Percentiles rank a stretch among this genome's conserved stretches.
phyloP scores from a whole-genome alignment of 768 basidiomycete genomes.

The Amanita molliuscula region DNA sequence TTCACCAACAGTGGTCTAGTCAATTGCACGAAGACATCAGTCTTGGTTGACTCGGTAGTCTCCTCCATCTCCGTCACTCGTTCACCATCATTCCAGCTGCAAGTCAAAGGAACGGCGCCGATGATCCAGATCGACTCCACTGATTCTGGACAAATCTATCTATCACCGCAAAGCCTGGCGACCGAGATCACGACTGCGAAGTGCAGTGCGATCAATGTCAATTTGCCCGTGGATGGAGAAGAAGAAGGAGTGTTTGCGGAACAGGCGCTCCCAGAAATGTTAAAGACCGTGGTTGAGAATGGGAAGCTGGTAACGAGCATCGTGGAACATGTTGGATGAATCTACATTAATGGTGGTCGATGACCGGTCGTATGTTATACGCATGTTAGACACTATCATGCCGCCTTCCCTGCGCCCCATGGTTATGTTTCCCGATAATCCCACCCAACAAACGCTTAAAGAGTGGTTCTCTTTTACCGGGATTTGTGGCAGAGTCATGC shows the following conservation, averaged over 20 bases:
- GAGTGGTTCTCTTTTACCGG: neutral
- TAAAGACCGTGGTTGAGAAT: conserved; percentile 69
- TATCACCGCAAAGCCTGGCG: conserved; percentile 68
- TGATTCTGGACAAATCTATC: conserved; percentile 90
- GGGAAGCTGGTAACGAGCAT: conserved; percentile 85
- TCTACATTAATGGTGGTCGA: neutral
- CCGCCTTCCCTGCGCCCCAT: neutral
- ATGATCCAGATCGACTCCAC: conserved; percentile 92
- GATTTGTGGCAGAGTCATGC: neutral
- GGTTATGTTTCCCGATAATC: neutral
- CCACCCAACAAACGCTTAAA: conserved; percentile 2
- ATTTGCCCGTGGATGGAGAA: conserved; percentile 74
- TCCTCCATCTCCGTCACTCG: conserved; percentile 81
- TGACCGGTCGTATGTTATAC: neutral
- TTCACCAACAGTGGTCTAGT: conserved; percentile 32
- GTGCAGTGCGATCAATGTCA: conserved; percentile 88
- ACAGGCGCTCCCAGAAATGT: conserved; percentile 89
- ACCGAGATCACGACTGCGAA: conserved; percentile 91
- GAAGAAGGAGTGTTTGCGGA: conserved; percentile 92
- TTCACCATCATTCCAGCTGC: conserved; percentile 88
- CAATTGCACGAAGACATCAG: conserved; percentile 78
- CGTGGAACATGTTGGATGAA: conserved; percentile 73
- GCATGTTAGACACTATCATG: neutral
- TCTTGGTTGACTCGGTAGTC: conserved; percentile 90
- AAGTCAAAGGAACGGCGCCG: conserved; percentile 83